Percentiles rank a stretch among this genome's conserved stretches.
Evolutionary conservation across 345 rosid genomes (phyloP).

Genomic region (Hibiscus tridactylites): DNA sequence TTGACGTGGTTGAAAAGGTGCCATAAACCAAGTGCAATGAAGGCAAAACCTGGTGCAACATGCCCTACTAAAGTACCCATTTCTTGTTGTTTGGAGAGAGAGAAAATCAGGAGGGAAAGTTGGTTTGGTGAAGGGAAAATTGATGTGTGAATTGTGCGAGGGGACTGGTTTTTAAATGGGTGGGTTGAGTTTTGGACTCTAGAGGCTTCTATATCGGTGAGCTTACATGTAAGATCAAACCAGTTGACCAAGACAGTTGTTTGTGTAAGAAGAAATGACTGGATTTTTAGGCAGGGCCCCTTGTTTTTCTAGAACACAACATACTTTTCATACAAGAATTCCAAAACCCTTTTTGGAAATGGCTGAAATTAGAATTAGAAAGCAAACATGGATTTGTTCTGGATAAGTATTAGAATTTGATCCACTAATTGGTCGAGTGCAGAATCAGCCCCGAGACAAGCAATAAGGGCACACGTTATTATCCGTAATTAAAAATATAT

Average conservation of each 20-base stretch:
- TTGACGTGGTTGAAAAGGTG: slow-evolving; percentile 69
- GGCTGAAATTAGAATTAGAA: too few relatives aligned
- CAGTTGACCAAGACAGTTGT: not conserved
- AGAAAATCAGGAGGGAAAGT: not conserved
- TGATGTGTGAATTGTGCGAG: not conserved
- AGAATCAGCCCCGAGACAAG: too few relatives aligned
- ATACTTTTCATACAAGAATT: not conserved
- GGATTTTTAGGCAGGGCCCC: not conserved
- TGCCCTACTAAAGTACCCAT: slow-evolving; percentile 85
- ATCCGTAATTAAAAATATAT: too few relatives aligned
- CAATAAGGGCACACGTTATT: too few relatives aligned
- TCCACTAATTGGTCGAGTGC: too few relatives aligned
- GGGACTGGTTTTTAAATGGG: slow-evolving; percentile 1
- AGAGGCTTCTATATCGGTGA: slow-evolving; percentile 13
- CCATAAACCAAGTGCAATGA: slow-evolving; percentile 64
- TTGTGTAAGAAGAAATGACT: not conserved
- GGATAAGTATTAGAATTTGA: too few relatives aligned
- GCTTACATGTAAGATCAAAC: slow-evolving; percentile 4
- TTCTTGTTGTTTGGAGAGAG: not conserved
- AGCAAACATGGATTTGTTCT: too few relatives aligned
- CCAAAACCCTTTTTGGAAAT: not conserved
- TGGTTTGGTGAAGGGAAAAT: not conserved
- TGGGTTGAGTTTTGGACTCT: slow-evolving; percentile 10
- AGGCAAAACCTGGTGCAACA: slow-evolving; percentile 61
- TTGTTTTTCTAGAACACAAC: slow-evolving; percentile 12